phyloP scores from a whole-genome alignment of 129 eudicot species.

The Cynara cardunculus region DNA sequence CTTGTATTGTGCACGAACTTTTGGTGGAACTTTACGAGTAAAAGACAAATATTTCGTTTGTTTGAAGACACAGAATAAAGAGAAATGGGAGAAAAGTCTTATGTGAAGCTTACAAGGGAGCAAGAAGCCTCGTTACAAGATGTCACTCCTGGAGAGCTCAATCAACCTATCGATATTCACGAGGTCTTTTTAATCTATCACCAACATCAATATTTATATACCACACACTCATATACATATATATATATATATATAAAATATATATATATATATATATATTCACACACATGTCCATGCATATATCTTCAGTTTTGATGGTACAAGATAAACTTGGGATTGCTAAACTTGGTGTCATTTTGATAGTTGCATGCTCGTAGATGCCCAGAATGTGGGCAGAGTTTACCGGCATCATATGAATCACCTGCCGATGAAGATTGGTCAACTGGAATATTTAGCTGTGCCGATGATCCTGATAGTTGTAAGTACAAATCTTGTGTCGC shows the following conservation, averaged over 20 bases:
- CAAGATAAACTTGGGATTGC: background rate
- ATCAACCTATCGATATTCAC: constrained; percentile 69
- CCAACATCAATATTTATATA: background rate
- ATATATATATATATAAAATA: no score
- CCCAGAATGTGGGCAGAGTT: constrained; percentile 69
- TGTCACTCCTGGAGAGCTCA: constrained; percentile 84
- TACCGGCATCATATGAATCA: constrained; percentile 57
- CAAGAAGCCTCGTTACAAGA: constrained; percentile 53
- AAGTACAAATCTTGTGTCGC: constrained; percentile 28
- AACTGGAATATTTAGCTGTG: constrained; percentile 77
- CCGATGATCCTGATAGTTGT: constrained; percentile 81
- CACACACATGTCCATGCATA: background rate
- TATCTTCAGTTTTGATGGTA: background rate
- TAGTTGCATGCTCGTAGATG: constrained; percentile 62
- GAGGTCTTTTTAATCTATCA: constrained; percentile 32
- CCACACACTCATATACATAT: background rate
- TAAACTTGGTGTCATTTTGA: background rate
- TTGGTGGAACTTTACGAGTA: constrained; percentile 1
- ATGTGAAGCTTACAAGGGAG: constrained; percentile 68
- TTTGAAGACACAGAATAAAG: constrained; percentile 13
- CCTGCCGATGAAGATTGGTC: constrained; percentile 89
- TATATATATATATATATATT: background rate
- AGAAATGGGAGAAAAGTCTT: constrained; percentile 57
- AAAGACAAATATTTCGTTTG: background rate
- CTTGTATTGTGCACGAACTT: constrained; percentile 10